Base-by-base conservation (phyloP, 2,329 filamentous ascomycete species). In the Cylindrodendrum hubeiense region DNA sequence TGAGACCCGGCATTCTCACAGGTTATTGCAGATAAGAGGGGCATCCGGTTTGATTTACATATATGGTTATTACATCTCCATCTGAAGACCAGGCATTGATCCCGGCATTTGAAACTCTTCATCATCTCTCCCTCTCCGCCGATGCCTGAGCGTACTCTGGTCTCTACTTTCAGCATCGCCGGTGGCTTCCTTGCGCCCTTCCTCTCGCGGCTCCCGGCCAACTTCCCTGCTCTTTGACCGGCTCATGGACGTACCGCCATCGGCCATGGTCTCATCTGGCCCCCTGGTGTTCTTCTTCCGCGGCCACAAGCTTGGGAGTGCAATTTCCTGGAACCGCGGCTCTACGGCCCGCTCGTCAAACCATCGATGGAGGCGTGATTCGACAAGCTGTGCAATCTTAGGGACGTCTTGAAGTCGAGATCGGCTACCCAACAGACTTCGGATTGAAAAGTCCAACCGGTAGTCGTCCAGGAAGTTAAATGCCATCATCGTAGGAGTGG, bases 391-490 rank as follows among this genome's bases (percentile, higher is more conserved):
- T 0, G 93, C 93, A 73, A 97, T 95, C 77, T 97, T 97, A 28
- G 93, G 93, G 1, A 97, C 92, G 77, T 97, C 93, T 75, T 96
- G 93, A 3, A 97, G 82, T 17, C 93, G 86, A 3, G 91, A 93
- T n/a, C 93, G 88, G 64, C 90, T 93, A 37, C 93, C 93, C 5
- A 97, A 87, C 15, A 96, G 85, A 57, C 92, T 94, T 67, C 92
- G 87, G 28, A 95, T 92, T 4, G 91, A 93, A 68, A 97, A 91
- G 78, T 96, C 93, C 21, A 97, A 85, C 26, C 93, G 86, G 81
- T 97, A 97, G 80, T 96, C 93, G 77, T 95, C 93, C 34, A 95
- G 86, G 76, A 99, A 99, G 61, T 94, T 97, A 79, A 99, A 98
- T 0, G 93, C 93, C 79, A 99, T 91, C 77, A 94, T 97, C 3